Evolutionary conservation across 306 rosid genomes (phyloP).

Genomic region (Lathyrus sativus): DNA sequence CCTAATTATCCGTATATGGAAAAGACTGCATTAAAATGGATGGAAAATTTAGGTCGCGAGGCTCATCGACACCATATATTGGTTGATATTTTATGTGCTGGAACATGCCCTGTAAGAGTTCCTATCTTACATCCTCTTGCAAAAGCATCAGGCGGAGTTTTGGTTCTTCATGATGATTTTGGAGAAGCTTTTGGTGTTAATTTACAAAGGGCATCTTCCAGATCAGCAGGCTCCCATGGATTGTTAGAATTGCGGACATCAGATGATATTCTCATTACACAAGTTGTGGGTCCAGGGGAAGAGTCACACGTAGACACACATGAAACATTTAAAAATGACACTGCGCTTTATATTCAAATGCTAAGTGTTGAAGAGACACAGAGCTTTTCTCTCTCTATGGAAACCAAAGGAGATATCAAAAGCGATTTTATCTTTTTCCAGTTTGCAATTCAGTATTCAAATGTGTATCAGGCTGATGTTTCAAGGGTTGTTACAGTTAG

Average conservation of each 20-base stretch:
- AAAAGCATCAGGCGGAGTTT: conserved; percentile 93
- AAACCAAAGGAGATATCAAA: conserved; percentile 69
- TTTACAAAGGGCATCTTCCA: conserved; percentile 90
- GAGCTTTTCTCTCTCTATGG: conserved; percentile 82
- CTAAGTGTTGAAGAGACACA: conserved; percentile 91
- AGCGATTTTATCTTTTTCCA: conserved; percentile 46
- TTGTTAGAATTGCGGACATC: conserved; percentile 81
- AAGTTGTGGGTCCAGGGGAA: conserved; percentile 93
- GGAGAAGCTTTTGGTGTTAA: conserved; percentile 99
- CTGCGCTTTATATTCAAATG: conserved; percentile 81
- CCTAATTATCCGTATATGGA: conserved; percentile 96
- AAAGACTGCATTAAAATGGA: conserved; percentile 88
- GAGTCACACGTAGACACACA: conserved; percentile 84
- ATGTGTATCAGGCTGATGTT: conserved; percentile 49
- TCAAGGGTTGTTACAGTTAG: conserved; percentile 80
- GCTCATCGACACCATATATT: conserved; percentile 76
- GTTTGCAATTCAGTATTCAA: conserved; percentile 49
- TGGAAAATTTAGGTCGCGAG: conserved; percentile 87
- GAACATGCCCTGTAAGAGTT: conserved; percentile 96
- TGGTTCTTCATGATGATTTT: conserved; percentile 95
- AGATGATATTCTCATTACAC: conserved; percentile 79
- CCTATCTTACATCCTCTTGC: conserved; percentile 95
- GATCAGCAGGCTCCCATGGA: conserved; percentile 94
- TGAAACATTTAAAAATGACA: conserved; percentile 68
- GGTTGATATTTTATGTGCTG: conserved; percentile 94